phyloP scores from a whole-genome alignment of 257 asterid genomes.

The Plantago elongata region DNA sequence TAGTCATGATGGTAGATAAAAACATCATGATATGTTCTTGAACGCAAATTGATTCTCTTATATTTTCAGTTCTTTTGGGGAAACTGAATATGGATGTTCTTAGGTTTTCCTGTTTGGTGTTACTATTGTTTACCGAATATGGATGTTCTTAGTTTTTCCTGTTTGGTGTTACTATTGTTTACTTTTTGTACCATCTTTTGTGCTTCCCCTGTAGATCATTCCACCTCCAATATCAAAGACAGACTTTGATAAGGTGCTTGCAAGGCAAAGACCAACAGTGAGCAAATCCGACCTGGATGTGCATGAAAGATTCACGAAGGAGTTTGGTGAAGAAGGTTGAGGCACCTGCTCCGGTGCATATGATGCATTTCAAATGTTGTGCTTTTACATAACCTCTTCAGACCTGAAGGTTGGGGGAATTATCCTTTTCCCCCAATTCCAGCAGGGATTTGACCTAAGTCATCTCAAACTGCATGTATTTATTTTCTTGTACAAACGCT shows the following conservation, averaged over 20 bases:
- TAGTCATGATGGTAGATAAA: not conserved
- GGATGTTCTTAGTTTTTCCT: not conserved
- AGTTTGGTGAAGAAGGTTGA: conserved; percentile 49
- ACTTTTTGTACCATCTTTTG: not conserved
- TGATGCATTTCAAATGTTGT: not conserved
- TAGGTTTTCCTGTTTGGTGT: too few relatives aligned
- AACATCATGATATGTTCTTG: not conserved
- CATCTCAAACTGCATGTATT: conserved; percentile 18
- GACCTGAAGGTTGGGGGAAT: not conserved
- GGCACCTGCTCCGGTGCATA: not conserved
- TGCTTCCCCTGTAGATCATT: conserved; percentile 16
- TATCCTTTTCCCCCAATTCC: conserved; percentile 6
- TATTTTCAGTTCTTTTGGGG: too few relatives aligned
- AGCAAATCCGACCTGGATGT: conserved; percentile 42
- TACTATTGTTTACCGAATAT: too few relatives aligned
- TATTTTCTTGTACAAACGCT: conserved; percentile 29
- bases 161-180: too few relatives aligned
- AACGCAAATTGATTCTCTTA: not conserved
- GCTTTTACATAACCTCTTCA: not conserved
- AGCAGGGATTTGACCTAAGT: conserved; percentile 12
- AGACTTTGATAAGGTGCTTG: conserved; percentile 37
- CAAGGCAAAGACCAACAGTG: conserved; percentile 36
- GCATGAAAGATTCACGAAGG: conserved; percentile 42
- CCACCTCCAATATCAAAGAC: conserved; percentile 39
- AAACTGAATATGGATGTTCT: too few relatives aligned